phyloP scores from a whole-genome alignment of 106 monocot genomes.

The Allium fistulosum region DNA sequence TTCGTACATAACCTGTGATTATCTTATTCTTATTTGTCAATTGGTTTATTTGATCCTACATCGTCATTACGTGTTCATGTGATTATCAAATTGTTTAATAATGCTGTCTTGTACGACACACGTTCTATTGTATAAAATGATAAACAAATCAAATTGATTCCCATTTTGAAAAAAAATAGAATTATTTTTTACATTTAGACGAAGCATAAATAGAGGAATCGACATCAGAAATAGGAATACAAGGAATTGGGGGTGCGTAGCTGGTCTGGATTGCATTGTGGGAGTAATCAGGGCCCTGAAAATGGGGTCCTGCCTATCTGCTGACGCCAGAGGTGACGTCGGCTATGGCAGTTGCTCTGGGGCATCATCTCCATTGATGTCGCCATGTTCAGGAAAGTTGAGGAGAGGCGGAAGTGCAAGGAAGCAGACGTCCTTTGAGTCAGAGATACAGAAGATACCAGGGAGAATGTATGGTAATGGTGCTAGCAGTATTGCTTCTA shows the following conservation, averaged over 20 bases:
- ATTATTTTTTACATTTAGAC: too few relatives aligned
- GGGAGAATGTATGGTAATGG: constrained; percentile 39
- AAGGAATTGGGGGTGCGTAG: constrained; percentile 11
- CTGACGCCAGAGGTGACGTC: constrained; percentile 1
- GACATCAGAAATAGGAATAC: neutral
- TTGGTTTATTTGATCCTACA: too few relatives aligned
- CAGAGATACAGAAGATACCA: constrained; percentile 8
- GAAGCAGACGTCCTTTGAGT: neutral
- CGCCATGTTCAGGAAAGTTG: neutral
- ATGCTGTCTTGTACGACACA: too few relatives aligned
- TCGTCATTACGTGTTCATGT: too few relatives aligned
- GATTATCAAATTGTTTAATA: too few relatives aligned
- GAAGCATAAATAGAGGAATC: neutral
- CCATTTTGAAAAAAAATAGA: too few relatives aligned
- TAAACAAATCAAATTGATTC: too few relatives aligned
- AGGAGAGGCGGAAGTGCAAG: neutral
- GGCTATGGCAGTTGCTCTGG: neutral
- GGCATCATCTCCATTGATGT: neutral
- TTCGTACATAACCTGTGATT: too few relatives aligned
- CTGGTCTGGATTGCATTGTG: constrained; percentile 25
- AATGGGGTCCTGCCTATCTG: constrained; percentile 26
- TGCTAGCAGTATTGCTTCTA: constrained; percentile 17
- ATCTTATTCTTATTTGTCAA: too few relatives aligned
- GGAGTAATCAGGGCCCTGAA: constrained; percentile 24
- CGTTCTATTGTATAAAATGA: too few relatives aligned